Conservation (phyloP, 495 filamentous ascomycete genomes). For the Oidiodendron maius region DNA sequence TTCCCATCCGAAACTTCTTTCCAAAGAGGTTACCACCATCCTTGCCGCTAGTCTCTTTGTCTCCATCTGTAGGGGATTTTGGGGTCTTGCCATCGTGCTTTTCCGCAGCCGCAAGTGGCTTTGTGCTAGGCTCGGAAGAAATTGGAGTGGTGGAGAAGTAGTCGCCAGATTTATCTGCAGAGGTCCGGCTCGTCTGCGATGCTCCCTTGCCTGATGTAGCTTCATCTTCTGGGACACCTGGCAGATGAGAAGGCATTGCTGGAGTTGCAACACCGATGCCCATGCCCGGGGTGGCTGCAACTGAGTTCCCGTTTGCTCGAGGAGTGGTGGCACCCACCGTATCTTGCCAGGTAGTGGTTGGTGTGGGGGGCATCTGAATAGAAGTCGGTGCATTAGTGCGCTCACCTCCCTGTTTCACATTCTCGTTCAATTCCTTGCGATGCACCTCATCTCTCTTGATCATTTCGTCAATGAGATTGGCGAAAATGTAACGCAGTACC, state of each 20-base stretch:
- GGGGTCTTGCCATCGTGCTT: slow-evolving; percentile 41
- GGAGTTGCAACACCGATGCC: slow-evolving; percentile 79
- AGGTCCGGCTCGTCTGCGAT: slow-evolving; percentile 40
- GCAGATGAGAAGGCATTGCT: slow-evolving; percentile 30
- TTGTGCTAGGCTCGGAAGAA: slow-evolving; percentile 18
- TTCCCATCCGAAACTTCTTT: slow-evolving; percentile 84
- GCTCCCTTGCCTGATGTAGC: slow-evolving; percentile 32
- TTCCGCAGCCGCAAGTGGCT: slow-evolving; percentile 32
- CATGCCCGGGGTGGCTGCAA: slow-evolving; percentile 63
- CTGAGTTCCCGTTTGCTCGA: slow-evolving; percentile 53
- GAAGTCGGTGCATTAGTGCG: slow-evolving; percentile 53
- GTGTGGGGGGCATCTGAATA: slow-evolving; percentile 59
- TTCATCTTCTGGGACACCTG: slow-evolving; percentile 47
- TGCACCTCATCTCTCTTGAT: slow-evolving; percentile 71
- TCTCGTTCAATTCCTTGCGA: slow-evolving; percentile 58
- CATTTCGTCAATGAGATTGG: slow-evolving; percentile 82
- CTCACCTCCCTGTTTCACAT: slow-evolving; percentile 50
- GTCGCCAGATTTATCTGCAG: slow-evolving; percentile 47
- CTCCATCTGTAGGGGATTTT: slow-evolving; percentile 57
- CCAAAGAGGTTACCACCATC: slow-evolving; percentile 65
- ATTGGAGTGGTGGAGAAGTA: slow-evolving; percentile 53
- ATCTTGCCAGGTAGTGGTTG: slow-evolving; percentile 40
- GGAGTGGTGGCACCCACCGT: slow-evolving; percentile 49
- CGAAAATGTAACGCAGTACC: slow-evolving; percentile 90
- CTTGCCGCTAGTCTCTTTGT: slow-evolving; percentile 63